A percentile compares a stretch with the other conserved stretches of the same genome.
These are phyloP conservation scores for Arthromyces matolae DNA, from an alignment of 768 basidiomycete genomes.

Conservation along the genomic window DNA sequence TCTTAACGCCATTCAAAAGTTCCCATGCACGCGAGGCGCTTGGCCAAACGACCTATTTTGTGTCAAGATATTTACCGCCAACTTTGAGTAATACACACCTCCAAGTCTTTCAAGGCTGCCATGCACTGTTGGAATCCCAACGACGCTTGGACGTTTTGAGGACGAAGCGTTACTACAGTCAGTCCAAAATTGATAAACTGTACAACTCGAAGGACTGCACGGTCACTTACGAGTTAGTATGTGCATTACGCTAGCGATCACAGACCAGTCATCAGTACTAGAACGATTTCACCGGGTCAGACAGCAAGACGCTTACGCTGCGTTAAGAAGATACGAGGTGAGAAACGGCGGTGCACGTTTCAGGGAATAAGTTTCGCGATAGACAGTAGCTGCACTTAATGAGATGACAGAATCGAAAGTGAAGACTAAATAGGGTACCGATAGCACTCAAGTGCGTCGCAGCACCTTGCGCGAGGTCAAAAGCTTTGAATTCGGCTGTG, in stretches of 20 bases:
- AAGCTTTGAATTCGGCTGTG: slow-evolving; percentile 59
- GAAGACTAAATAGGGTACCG: slow-evolving; percentile 37
- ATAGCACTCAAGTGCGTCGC: slow-evolving; percentile 67
- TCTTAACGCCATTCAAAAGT: slow-evolving; percentile 62
- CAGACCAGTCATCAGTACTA: slow-evolving; percentile 14
- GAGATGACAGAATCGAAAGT: not conserved
- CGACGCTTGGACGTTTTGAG: slow-evolving; percentile 66
- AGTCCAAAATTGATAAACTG: slow-evolving; percentile 11
- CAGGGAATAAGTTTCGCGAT: slow-evolving; percentile 59
- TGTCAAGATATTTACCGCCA: slow-evolving; percentile 2
- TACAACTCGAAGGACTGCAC: not conserved
- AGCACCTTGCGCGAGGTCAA: slow-evolving; percentile 72
- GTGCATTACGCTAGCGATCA: slow-evolving; percentile 64
- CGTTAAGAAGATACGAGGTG: slow-evolving; percentile 64
- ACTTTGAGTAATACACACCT: slow-evolving; percentile 36
- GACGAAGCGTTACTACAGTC: slow-evolving; percentile 63
- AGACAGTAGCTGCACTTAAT: slow-evolving; percentile 46
- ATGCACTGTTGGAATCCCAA: slow-evolving; percentile 64
- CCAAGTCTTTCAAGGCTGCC: slow-evolving; percentile 61
- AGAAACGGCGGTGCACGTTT: slow-evolving; percentile 61
- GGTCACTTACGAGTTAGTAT: slow-evolving; percentile 58
- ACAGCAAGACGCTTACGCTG: slow-evolving; percentile 51
- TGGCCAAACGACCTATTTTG: slow-evolving; percentile 56
- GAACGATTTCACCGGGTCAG: slow-evolving; percentile 3
- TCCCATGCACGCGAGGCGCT: slow-evolving; percentile 65